phyloP scores from a whole-genome alignment of 106 monocot species.

The Allium fistulosum region DNA sequence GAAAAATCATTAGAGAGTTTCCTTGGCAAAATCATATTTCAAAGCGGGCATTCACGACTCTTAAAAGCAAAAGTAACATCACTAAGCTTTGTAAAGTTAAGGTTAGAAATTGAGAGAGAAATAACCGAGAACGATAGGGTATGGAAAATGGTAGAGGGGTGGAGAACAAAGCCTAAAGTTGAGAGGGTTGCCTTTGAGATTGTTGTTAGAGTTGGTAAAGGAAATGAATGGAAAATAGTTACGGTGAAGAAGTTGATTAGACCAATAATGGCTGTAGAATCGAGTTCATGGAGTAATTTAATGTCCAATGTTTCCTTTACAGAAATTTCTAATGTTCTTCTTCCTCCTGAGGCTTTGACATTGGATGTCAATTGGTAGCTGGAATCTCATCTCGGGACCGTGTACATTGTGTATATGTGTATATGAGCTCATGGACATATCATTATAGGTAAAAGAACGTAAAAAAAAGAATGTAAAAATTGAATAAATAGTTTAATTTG shows the following conservation, averaged over 20 bases:
- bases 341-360: constrained; percentile 10
- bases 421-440: too few relatives aligned
- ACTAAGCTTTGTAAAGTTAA: constrained; percentile 43
- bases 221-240: constrained; percentile 31
- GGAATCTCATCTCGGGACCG: neutral
- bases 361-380: constrained; percentile 8
- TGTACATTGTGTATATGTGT: too few relatives aligned
- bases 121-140: constrained; percentile 38
- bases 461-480: too few relatives aligned
- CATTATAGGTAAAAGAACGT: too few relatives aligned
- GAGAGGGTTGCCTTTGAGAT: constrained; percentile 52
- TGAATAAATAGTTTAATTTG: too few relatives aligned
- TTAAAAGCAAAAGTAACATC: constrained; percentile 52
- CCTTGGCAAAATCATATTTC: constrained; percentile 18
- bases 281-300: constrained; percentile 51
- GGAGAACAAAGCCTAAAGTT: constrained; percentile 59
- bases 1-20: constrained; percentile 34
- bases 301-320: constrained; percentile 28
- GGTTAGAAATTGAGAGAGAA: constrained; percentile 56
- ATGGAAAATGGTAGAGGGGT: constrained; percentile 43
- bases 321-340: neutral
- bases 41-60: constrained; percentile 16
- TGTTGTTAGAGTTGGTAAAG: constrained; percentile 47
- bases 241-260: constrained; percentile 37
- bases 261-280: constrained; percentile 11